Evolutionary conservation across 768 basidiomycete genomes (phyloP), one percentile per base, ranked within the genome.

Genomic region (Suillus weaverae): DNA sequence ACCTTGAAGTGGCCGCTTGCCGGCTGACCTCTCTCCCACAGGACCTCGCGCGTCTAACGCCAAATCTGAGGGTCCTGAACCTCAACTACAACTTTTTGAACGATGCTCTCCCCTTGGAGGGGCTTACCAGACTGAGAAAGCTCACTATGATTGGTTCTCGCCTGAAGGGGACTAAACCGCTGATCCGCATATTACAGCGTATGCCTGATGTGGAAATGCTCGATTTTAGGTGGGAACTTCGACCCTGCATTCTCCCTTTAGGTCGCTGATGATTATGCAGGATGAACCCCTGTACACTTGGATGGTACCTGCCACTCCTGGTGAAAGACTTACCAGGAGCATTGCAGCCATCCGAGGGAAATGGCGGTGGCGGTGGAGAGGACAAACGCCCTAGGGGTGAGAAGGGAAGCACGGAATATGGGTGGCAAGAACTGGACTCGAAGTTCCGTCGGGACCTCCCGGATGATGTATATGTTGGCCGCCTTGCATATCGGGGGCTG

Each of bases 221-320:
- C 48, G 97, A 99, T 80, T 87, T 97, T 76, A 85, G 97, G 97
- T 91, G 74, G 75, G 88, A 70, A 64, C 60, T 63, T 50, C 18
- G 48, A 64, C 64, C 38, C 35, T 53, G 36, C 0, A 18, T 18
- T 13, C 4, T 20, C 11, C 10, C n/a, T 13, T 13, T 9, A 53
- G 59, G 60, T 60, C 38, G 51, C 11, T 61, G 22, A 33, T 55
- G 26, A 30, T 30, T 50, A 30, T 26, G 16, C 70, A 86, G 89
- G 77, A 97, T 98, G 95, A 99, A 99, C 73, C 96, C 97, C 62
- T 94, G 92, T 69, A 98, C 96, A 22, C 87, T 98, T 13, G 93
- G 93, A 7, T 97, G 94, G 91, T 99, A 99, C 77, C 83, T 97
- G 39, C 95, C 97, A 30, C 78, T 98, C 62, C 83, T 95, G 60